These are phyloP conservation scores for Fistulifera pelliculosa DNA, from an alignment of 108 stramenopile genomes.

Conservation along the genomic window DNA sequence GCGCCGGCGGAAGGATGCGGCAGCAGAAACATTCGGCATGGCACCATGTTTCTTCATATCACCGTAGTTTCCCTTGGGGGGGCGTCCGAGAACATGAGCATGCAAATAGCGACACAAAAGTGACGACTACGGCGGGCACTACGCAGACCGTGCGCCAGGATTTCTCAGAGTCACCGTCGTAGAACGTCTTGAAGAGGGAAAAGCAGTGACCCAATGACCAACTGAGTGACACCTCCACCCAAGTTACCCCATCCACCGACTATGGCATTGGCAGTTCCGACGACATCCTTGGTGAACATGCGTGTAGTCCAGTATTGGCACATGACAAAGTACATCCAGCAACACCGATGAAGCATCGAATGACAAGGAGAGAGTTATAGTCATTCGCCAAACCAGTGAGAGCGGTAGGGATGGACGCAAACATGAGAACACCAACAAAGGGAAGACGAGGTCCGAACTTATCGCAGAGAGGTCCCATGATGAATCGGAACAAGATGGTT, in stretches of 20 bases:
- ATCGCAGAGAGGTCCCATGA: constrained; percentile 64
- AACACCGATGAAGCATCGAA: constrained; percentile 74
- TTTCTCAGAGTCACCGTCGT: constrained; percentile 51
- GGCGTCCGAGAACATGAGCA: constrained; percentile 61
- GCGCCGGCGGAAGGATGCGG: constrained; percentile 58
- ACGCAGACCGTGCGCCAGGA: constrained; percentile 71
- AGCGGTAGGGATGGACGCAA: constrained; percentile 66
- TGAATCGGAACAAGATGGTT: constrained; percentile 63
- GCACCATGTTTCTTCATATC: constrained; percentile 64
- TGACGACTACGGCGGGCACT: constrained; percentile 63
- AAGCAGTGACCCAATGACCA: constrained; percentile 52
- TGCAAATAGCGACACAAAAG: constrained; percentile 26
- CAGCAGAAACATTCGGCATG: constrained; percentile 68
- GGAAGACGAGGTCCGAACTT: constrained; percentile 69
- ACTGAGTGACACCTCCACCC: constrained; percentile 75
- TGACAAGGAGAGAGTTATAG: constrained; percentile 34
- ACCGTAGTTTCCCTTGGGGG: constrained; percentile 76
- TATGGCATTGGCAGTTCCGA: constrained; percentile 80
- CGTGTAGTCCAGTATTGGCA: constrained; percentile 75
- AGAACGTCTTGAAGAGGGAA: constrained; percentile 51
- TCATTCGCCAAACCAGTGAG: constrained; percentile 48
- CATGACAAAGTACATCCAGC: constrained; percentile 81
- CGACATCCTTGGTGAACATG: constrained; percentile 80
- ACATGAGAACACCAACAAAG: constrained; percentile 42
- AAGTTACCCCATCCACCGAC: constrained; percentile 87